A percentile compares a stretch with the other conserved stretches of the same genome.
Evolutionary conservation across 352 stramenopile genomes (phyloP).

Genomic region (Lagenidium sp.): DNA sequence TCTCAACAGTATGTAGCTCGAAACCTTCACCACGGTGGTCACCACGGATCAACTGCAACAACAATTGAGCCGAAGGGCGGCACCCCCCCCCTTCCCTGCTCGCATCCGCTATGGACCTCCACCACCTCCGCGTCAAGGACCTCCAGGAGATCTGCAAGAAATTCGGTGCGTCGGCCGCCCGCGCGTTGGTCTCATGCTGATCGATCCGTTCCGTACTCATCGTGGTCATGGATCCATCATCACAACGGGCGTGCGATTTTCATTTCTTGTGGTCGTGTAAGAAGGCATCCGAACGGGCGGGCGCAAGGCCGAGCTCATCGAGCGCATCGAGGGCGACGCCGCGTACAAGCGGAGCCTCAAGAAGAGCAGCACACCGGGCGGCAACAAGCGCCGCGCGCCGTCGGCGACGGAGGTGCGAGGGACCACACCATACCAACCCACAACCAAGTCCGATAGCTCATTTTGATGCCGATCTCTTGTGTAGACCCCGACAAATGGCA

Average conservation of each 20-base stretch:
- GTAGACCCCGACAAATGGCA: slow-evolving; percentile 16
- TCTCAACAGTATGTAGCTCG: no score
- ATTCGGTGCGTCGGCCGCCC: slow-evolving; percentile 26
- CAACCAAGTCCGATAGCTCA: no score
- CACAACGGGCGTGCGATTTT: background rate
- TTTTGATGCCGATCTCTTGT: no score
- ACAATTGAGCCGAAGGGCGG: background rate
- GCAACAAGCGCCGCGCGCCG: slow-evolving; percentile 21
- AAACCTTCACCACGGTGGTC: no score
- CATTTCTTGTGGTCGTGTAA: no score
- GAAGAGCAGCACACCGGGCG: slow-evolving; percentile 1
- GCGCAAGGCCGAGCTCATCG: slow-evolving; percentile 67
- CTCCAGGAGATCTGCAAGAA: slow-evolving; percentile 75
- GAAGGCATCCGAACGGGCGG: slow-evolving; percentile 61
- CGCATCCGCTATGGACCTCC: slow-evolving; percentile 42
- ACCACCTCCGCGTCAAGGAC: slow-evolving; percentile 66
- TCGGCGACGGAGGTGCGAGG: slow-evolving; percentile 13
- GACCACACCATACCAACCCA: background rate
- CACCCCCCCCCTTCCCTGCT: background rate
- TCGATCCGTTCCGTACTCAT: no score
- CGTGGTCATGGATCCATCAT: background rate
- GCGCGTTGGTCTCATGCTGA: background rate
- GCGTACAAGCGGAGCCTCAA: slow-evolving; percentile 28
- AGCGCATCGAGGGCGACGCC: slow-evolving; percentile 53
- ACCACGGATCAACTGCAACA: background rate